Evolutionary conservation across 2,329 filamentous ascomycete species (phyloP), one percentile per base, ranked within the genome.

Genomic region (Ciborinia camelliae): DNA sequence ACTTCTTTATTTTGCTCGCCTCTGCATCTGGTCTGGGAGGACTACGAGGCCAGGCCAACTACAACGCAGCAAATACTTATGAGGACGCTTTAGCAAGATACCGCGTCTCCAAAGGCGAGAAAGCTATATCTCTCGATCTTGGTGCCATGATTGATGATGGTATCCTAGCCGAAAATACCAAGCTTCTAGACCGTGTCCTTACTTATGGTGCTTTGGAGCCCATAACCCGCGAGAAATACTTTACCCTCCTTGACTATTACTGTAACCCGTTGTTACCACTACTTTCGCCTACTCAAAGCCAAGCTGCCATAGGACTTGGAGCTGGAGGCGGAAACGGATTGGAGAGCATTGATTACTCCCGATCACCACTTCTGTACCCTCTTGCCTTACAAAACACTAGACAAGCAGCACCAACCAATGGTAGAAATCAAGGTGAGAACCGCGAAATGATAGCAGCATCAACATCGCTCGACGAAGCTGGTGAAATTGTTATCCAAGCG

Each of bases 61-160:
- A 70, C 43, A 64, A 63, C 0, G 59, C 65, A n/a, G 77, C 68
- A 0, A 77, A 76, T 52, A 73, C 73, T 0, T 79, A 63, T 54
- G 50, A 65, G 28, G 64, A 71, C 41, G 41, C 63, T 10, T 39
- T 71, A 26, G 67, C 67, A 18, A 60, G 55, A 4, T 64, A 67
- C 45, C 65, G 66, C 8, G 14, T 48, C 14, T 15, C 32, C 9
- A 18, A 41, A 2, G 66, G 66, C 20, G 28, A 66, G 32, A 60
- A 64, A 32, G 68, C 65, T 14, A 28, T 55, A 18, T 60, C 62
- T 15, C 32, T 70, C 12, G 65, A 68, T 39, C 58, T 70, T 28
- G 69, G 70, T 28, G 14, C 61, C 2, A 66, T 70, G 52, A 12
- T 43, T 2, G 45, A 32, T 4, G 61, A 53, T 20, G 66, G 66